Evolutionary conservation across 257 asterid species (phyloP), one percentile per base, ranked within the genome.

Genomic region (Nicotiana undulata): DNA sequence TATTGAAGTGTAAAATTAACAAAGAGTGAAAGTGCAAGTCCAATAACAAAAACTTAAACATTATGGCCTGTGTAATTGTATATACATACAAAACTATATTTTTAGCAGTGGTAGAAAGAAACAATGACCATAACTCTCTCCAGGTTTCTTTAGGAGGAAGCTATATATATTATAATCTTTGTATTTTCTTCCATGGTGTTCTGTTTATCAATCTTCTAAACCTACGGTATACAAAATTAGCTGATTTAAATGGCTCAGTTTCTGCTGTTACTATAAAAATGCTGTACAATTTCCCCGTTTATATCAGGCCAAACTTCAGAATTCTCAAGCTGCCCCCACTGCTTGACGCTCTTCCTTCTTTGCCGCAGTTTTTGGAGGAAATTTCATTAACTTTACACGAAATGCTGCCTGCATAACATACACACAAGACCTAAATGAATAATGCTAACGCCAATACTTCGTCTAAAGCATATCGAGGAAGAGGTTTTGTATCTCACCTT

Each of bases 341-440:
- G 86, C 83, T 81, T 85, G 81, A 15, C 53, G 77, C 53, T 64
- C 90, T 60, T 83, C 87, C 72, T 75, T 79, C 28, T 66, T 79
- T 44, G 18, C 81, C 1, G 78, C 20, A 55, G 58, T 37, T 77
- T 84, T 86, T 0, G 91, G 86, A 26, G 87, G 89, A n/a, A 83
- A 24, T 77, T 89, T 94, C 93, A 89, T 79, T 24, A 87, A 94
- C 88, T 95, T 95, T 7, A 95, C 97, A 6, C 97, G 97, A 68
- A 90, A 93, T 4, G 78, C 83, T 1, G 81, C 94, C 98, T 95
- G 77, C 37, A 92, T 83, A 70, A 13, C 64, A 58, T 10, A 52
- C 16, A 32, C 32, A 46, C n/a, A 20, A 20, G 10, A 51, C 22
- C 22, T 22, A 22, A 22, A 22, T 44, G 37, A 70, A 6, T n/a